Evolutionary conservation across 1,284 basidiomycete species (phyloP).

Genomic region (Malassezia psittaci): DNA sequence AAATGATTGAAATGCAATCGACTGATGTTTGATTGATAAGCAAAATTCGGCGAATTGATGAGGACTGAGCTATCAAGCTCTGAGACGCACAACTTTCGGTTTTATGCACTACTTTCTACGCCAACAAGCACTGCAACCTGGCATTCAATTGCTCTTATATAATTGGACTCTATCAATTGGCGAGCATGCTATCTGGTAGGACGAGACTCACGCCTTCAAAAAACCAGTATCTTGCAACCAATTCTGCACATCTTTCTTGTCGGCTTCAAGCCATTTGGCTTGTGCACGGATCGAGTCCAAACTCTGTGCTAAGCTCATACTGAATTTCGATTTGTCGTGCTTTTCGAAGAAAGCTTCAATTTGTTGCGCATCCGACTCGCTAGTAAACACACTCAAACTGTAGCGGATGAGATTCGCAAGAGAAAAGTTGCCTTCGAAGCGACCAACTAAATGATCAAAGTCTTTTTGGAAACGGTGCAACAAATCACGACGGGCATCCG

Average conservation of each 20-base stretch:
- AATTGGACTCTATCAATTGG: not conserved
- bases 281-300: conserved; percentile 59
- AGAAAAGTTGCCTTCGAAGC: conserved; percentile 52
- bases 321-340: conserved; percentile 49
- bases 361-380: conserved; percentile 59
- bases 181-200: not conserved
- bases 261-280: conserved; percentile 56
- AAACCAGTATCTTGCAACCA: conserved; percentile 52
- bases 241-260: conserved; percentile 53
- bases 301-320: conserved; percentile 57
- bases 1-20: too few relatives aligned
- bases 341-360: conserved; percentile 55
- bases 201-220: not conserved
- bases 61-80: too few relatives aligned
- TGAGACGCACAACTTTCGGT: too few relatives aligned
- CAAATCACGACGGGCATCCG: conserved; percentile 28
- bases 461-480: conserved; percentile 39
- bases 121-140: too few relatives aligned
- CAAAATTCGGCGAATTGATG: too few relatives aligned
- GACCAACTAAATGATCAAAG: conserved; percentile 49
- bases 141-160: too few relatives aligned
- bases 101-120: too few relatives aligned
- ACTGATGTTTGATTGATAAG: too few relatives aligned
- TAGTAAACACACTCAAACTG: conserved; percentile 58
- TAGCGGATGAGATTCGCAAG: conserved; percentile 47